phyloP scores from a whole-genome alignment of 2,329 filamentous ascomycete species.

The Proliferodiscus dingleyae region DNA sequence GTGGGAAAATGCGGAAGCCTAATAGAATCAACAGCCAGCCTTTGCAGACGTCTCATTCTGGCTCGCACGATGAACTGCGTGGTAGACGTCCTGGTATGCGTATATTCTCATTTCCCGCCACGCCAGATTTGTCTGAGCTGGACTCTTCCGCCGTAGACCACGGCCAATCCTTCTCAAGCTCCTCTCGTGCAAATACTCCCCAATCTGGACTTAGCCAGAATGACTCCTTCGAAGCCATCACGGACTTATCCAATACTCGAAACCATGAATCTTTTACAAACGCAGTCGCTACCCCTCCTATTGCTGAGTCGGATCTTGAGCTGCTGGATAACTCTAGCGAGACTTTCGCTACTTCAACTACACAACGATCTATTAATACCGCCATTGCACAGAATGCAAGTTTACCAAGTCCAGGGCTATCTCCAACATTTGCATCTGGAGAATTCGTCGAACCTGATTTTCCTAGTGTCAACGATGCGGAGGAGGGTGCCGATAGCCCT shows the following conservation, averaged over 20 bases:
- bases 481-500: constrained; percentile 34
- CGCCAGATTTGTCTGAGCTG: constrained; percentile 54
- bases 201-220: constrained; percentile 42
- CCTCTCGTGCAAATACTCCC: constrained; percentile 37
- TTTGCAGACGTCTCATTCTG: constrained; percentile 5
- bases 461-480: constrained; percentile 40
- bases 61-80: constrained; percentile 9
- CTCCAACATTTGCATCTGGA: constrained; percentile 77
- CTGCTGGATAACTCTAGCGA: constrained; percentile 50
- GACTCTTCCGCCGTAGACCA: constrained; percentile 35
- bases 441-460: constrained; percentile 35
- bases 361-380: constrained; percentile 55
- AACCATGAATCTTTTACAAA: constrained; percentile 52
- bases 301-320: constrained; percentile 67
- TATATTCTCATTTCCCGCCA: constrained; percentile 41
- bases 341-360: constrained; percentile 42
- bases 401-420: constrained; percentile 89
- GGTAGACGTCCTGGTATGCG: constrained; percentile 20
- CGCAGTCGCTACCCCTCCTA: constrained; percentile 68
- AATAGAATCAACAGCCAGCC: constrained; percentile 1
- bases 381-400: constrained; percentile 80
- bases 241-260: constrained; percentile 15
- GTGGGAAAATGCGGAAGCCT: constrained; percentile 10
- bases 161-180: constrained; percentile 6
- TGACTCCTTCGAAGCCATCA: constrained; percentile 26